Evolutionary conservation across 2,329 filamentous ascomycete species (phyloP).

Genomic region (Remersonia thermophila): DNA sequence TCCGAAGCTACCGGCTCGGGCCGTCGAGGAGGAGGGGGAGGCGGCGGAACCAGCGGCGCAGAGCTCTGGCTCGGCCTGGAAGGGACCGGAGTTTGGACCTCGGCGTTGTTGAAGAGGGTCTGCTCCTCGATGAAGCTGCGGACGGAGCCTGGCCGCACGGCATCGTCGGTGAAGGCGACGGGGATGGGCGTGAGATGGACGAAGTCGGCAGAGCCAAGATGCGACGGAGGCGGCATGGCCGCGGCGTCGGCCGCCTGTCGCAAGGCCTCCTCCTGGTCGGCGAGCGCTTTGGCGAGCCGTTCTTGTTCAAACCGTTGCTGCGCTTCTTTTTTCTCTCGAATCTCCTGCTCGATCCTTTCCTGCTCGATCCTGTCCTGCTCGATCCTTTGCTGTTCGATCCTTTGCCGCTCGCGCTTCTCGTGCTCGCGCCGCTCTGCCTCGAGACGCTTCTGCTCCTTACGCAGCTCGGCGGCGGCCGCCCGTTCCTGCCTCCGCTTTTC

Average conservation of each 20-base stretch:
- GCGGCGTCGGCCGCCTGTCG: neutral
- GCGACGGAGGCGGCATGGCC: neutral
- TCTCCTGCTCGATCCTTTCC: neutral
- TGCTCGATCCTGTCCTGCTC: no score
- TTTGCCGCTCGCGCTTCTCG: no score
- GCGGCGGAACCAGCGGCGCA: neutral
- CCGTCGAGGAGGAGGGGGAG: no score
- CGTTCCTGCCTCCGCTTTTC: neutral
- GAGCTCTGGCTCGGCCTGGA: no score
- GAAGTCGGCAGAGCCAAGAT: neutral
- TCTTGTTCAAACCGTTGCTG: constrained; percentile 1
- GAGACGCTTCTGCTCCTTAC: constrained; percentile 1
- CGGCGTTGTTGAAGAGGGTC: constrained; percentile 13
- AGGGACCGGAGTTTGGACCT: constrained; percentile 11
- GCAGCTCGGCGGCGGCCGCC: constrained; percentile 3
- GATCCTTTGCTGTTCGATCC: no score
- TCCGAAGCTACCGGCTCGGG: no score
- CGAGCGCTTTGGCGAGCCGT: neutral
- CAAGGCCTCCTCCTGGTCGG: neutral
- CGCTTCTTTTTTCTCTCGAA: neutral
- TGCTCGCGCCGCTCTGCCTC: constrained; percentile 2
- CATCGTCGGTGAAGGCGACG: neutral
- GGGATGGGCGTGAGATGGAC: no score
- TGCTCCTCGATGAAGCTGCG: constrained; percentile 20
- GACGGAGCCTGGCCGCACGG: constrained; percentile 2